Base-by-base conservation (phyloP, 169 alveolate species). In the Condylostoma magnum region DNA sequence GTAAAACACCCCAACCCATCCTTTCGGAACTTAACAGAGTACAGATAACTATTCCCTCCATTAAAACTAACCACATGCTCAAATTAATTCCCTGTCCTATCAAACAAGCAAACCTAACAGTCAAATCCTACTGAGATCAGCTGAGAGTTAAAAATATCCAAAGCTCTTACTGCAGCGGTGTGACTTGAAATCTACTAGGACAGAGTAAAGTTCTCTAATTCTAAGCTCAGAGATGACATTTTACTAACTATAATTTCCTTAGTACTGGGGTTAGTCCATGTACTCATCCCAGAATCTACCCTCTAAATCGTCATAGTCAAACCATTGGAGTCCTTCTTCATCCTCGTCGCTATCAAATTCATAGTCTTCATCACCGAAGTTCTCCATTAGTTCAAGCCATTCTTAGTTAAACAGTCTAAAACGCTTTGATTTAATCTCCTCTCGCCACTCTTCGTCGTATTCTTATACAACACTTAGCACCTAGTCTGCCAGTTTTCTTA, bases 381-480 rank as follows among this genome's bases (percentile, higher is more conserved):
- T 43, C 27, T 82, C 87, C 73, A 87, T 56, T 28, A 75, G 73
- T 47, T 80, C 69, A 6, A 84, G 50, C 83, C 89, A 87, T 30
- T 78, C 84, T 50, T 84, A 55, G 55, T 91, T 91, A 56, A 80
- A 90, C 57, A 83, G 83, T 70, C 82, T 71, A 69, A 87, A 91
- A 58, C 90, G 84, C 54, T 79, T 81, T 33, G 83, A 79, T 70
- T 86, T 91, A 33, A 91, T 86, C 25, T 77, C 86, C 56, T 91
- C 91, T 12, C 87, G 76, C 89, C 93, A 81, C 56, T 82, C 84
- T 38, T 82, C 81, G 71, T 91, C 93, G 56, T 78, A 83, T 25
- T 79, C 87, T 75, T 85, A 77, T 0, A 73, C 78, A 15, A 87
- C 77, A 30, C 81, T 86, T 20, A 87, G 76, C 4, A 85, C 83